These are phyloP conservation scores for Gyromitra esculenta DNA, from an alignment of 2,329 filamentous ascomycete genomes.

Conservation along the genomic window DNA sequence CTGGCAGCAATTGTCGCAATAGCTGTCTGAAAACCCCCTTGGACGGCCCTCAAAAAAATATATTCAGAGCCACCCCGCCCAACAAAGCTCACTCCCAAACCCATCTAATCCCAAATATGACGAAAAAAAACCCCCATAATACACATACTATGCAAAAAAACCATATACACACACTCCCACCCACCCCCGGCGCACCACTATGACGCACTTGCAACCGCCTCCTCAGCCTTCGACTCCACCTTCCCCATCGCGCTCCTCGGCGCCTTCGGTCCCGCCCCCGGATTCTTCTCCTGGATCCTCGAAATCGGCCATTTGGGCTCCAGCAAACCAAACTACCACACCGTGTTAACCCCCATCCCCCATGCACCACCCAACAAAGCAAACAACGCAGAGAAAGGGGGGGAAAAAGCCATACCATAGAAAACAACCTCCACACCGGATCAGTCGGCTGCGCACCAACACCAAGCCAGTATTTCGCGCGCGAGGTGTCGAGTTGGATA, in stretches of 20 bases:
- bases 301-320: constrained; percentile 56
- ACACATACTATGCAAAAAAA: neutral
- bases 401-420: constrained; percentile 69
- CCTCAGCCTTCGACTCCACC: neutral
- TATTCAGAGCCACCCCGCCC: too few species aligned
- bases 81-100: neutral
- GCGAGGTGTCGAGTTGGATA: constrained; percentile 80
- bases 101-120: neutral
- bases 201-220: neutral
- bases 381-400: neutral
- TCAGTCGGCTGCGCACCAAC: constrained; percentile 95
- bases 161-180: neutral
- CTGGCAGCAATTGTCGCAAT: neutral
- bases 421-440: constrained; percentile 83
- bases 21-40: too few species aligned
- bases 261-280: constrained; percentile 44
- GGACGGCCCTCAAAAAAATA: too few species aligned
- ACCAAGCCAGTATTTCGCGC: constrained; percentile 95
- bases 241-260: neutral
- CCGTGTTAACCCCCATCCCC: neutral
- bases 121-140: neutral
- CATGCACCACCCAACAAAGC: neutral
- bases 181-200: neutral
- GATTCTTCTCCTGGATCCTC: constrained; percentile 48
- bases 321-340: constrained; percentile 53